A percentile compares a stretch with the other conserved stretches of the same genome.
Evolutionary conservation across 805 yeast genomes (phyloP).

Genomic region (Saccharomycopsis sp.): DNA sequence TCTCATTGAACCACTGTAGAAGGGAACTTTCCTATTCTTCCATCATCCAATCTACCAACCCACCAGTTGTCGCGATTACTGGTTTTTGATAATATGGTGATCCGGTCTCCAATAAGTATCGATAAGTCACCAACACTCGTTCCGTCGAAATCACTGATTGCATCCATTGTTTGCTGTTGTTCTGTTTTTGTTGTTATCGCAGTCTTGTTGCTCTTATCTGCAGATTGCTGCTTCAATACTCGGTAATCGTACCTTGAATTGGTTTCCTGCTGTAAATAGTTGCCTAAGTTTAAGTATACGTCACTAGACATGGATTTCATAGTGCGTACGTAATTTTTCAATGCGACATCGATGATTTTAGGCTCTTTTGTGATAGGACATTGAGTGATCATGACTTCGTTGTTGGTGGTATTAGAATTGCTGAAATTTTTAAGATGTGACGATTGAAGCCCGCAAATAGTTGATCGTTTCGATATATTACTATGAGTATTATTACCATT

Average conservation of each 20-base stretch:
- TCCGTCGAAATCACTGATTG: slow-evolving; percentile 3
- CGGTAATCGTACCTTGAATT: slow-evolving; percentile 5
- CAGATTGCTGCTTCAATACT: not conserved
- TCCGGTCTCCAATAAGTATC: slow-evolving; percentile 10
- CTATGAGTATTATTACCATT: not conserved
- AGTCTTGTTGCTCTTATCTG: not conserved
- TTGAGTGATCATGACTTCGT: slow-evolving; percentile 6
- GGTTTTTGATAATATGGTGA: slow-evolving; percentile 8
- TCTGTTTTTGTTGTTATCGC: not conserved
- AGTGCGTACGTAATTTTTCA: not conserved
- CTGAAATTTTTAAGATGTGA: not conserved
- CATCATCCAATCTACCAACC: slow-evolving; percentile 17
- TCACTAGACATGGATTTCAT: slow-evolving; percentile 10
- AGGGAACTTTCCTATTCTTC: slow-evolving; percentile 18
- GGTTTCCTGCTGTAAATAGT: slow-evolving; percentile 5
- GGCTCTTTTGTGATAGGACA: slow-evolving; percentile 13
- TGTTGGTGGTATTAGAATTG: not conserved
- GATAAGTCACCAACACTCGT: slow-evolving; percentile 15
- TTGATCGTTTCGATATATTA: not conserved
- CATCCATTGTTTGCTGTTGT: not conserved
- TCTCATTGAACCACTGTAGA: not conserved
- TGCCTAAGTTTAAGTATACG: slow-evolving; percentile 8
- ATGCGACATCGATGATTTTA: slow-evolving; percentile 7
- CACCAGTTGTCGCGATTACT: slow-evolving; percentile 11
- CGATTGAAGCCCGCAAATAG: slow-evolving; percentile 28